Evolutionary conservation across 768 basidiomycete genomes (phyloP).

Genomic region (Tricholoma saponaceum): DNA sequence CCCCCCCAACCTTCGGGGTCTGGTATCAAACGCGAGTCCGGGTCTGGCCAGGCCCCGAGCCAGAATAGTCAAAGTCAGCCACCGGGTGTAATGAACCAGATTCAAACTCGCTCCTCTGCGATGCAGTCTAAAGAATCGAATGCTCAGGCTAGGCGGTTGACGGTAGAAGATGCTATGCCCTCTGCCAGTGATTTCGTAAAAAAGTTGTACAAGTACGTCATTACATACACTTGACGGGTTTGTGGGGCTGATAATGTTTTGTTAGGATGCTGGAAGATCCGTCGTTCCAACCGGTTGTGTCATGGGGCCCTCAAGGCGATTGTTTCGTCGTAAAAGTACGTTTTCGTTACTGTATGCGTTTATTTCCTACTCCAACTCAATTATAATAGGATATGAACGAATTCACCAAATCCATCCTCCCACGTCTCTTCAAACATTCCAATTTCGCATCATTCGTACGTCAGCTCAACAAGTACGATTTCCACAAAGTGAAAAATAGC

Average conservation of each 20-base stretch:
- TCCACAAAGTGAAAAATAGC: conserved; percentile 92
- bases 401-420: conserved; percentile 87
- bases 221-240: background rate
- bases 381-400: conserved; percentile 78
- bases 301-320: conserved; percentile 81
- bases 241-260: background rate
- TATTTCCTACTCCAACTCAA: background rate
- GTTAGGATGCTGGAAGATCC: conserved; percentile 85
- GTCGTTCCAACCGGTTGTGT: conserved; percentile 66
- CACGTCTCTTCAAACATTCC: conserved; percentile 92
- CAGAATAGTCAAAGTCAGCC: no score
- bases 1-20: background rate
- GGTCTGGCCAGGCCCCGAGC: no score
- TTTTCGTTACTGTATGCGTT: background rate
- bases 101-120: background rate
- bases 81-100: no score
- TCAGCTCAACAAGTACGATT: conserved; percentile 95
- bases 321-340: conserved; percentile 84
- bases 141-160: background rate
- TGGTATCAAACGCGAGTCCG: no score
- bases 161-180: conserved; percentile 69
- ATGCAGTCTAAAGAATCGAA: background rate
- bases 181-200: conserved; percentile 93
- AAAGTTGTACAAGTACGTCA: conserved; percentile 81
- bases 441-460: conserved; percentile 92